Base-by-base conservation (phyloP, 352 stramenopile genomes). In the Phytophthora hybrid region DNA sequence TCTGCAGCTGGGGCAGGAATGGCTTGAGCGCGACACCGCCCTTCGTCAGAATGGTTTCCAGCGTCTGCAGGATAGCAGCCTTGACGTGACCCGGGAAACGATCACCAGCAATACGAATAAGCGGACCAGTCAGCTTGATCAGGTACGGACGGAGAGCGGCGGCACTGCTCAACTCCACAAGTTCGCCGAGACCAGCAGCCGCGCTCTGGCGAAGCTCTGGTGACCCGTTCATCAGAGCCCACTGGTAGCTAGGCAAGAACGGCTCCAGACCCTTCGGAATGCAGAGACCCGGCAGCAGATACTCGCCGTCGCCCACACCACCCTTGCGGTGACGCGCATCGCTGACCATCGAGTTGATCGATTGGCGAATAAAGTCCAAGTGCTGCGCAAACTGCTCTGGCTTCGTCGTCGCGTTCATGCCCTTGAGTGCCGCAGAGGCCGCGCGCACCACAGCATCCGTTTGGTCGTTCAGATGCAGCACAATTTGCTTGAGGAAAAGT, bases 1-100 rank as follows among this genome's bases (percentile, higher is more conserved):
- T 99, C 80, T 99, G 98, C 60, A 99, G 92, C 85, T 99, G 98
- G 23, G 98, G 98, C 62, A 99, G 84, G 81, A 99, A 99, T n/a
- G 98, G 97, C 81, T 99, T 98, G 16, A 99, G 88, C 29, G 94
- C 94, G 18, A 97, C 90, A 37, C 98, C 98, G 61, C 97, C 98
- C 83, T 99, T 99, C 37, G 83, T 85, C 37, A 99, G 72, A 66
- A 99, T 94, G 19, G 99, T 92, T 69, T 97, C 94, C 39, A 99
- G 81, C 44, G 97, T 99, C 73, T 99, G 88, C 60, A 99, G 80
- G 71, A 99, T 99, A 11, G 98, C 97, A 70, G 97, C 94, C 87
- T 99, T 99, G 44, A 99, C 97, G 63, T 97, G 93, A 29, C 94
- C 89, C 18, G 97, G 92, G 85, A 99, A 99, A n/a, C 97, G 89